phyloP scores from a whole-genome alignment of 257 asterid species.

The Solanum peruvianum region DNA sequence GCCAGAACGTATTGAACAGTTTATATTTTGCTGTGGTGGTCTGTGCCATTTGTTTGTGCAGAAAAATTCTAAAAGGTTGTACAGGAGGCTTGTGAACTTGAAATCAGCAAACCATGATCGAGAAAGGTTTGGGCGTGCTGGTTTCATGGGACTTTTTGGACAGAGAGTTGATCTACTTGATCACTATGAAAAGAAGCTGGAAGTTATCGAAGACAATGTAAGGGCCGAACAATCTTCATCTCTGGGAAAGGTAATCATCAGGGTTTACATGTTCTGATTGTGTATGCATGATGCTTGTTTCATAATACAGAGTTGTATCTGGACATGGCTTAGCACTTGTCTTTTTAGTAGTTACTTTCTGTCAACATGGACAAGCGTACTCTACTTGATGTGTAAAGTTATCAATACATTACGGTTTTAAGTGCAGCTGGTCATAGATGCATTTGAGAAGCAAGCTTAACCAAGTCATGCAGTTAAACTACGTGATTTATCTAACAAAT shows the following conservation, averaged over 20 bases:
- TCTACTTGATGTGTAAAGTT: background rate
- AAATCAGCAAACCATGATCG: slow-evolving; percentile 28
- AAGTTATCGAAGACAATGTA: slow-evolving; percentile 52
- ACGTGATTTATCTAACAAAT: background rate
- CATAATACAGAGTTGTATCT: background rate
- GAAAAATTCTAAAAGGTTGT: slow-evolving; percentile 49
- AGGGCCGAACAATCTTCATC: slow-evolving; percentile 51
- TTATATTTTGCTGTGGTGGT: background rate
- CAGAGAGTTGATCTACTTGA: slow-evolving; percentile 34
- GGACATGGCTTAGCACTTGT: background rate
- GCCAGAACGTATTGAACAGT: background rate
- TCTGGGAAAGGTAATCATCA: slow-evolving; percentile 50
- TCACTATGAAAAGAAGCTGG: slow-evolving; percentile 66
- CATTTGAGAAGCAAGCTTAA: background rate
- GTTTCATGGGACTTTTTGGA: slow-evolving; percentile 67
- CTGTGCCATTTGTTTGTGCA: slow-evolving; percentile 10
- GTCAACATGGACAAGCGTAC: background rate
- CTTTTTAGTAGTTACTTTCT: background rate
- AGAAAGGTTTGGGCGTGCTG: slow-evolving; percentile 32
- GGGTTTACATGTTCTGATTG: background rate
- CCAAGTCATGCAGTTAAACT: background rate
- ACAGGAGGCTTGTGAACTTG: slow-evolving; percentile 37
- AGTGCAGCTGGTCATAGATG: background rate
- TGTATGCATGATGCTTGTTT: background rate
- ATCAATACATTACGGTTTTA: background rate